Evolutionary conservation across 176 grass and related monocot genomes (phyloP), one percentile per base, ranked within the genome.

Genomic region (Elaeis guineensis): DNA sequence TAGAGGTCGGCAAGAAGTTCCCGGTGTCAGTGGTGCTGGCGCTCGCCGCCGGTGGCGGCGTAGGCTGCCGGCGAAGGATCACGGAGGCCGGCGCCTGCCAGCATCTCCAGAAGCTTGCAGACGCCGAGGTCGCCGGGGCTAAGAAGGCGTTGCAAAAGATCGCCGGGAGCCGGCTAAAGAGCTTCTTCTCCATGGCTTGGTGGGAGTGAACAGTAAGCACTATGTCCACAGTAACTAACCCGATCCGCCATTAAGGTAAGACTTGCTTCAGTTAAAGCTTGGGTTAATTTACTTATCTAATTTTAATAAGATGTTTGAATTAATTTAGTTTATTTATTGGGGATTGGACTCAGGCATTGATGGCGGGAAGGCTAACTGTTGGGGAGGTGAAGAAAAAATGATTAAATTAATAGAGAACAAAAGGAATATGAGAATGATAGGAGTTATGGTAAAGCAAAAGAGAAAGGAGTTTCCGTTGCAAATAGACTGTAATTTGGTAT

Each of bases 81-180:
- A 73, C 74, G 44, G 84, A 89, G 74, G 67, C 80, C 48, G 89
- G 89, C 24, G 72, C 81, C 26, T 84, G 65, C 68, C 81, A 77
- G 75, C 73, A 82, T 68, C 73, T 95, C 51, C 89, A 82, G 71
- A 87, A 82, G 52, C 61, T 95, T 26, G 78, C 84, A 32, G 89
- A 95, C 62, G 69, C 71, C 1, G 78, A 95, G 50, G 89, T 95
- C 6, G 60, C 78, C 55, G 85, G 81, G 51, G 84, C 84, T 32
- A 95, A 89, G 67, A 95, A 89, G 72, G 89, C 89, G 62, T 76
- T 95, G 75, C 89, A 95, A 57, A 84, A 78, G 76, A 78, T 95
- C 62, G 80, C 81, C 24, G 69, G 78, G 16, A 84, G 69, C 63
- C 77, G 89, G 17, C 72, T 95, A 48, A 95, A 85, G 63, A 77